Evolutionary conservation across 2,329 filamentous ascomycete genomes (phyloP).

Genomic region (Fusarium duplospermum): DNA sequence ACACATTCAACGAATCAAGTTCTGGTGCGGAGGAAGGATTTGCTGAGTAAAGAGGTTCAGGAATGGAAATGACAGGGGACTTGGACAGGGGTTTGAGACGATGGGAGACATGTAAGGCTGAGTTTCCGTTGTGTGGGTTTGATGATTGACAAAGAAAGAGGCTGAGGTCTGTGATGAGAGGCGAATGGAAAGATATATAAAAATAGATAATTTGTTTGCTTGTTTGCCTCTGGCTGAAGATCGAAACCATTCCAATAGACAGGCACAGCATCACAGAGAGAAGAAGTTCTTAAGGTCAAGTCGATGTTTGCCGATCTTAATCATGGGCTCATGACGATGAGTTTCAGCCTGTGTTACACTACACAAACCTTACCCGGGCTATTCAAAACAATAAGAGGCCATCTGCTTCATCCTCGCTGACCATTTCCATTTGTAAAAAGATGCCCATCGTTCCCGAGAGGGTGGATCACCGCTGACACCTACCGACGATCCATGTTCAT

Average conservation of each 20-base stretch:
- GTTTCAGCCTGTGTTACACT: background rate
- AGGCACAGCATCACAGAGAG: background rate
- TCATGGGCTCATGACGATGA: background rate
- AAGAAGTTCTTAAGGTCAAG: background rate
- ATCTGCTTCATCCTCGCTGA: background rate
- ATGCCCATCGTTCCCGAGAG: slow-evolving; percentile 8
- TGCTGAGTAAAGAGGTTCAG: slow-evolving; percentile 6
- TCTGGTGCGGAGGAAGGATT: slow-evolving; percentile 1
- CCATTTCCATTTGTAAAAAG: background rate
- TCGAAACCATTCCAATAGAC: background rate
- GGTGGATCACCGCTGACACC: slow-evolving; percentile 28
- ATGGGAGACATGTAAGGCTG: slow-evolving; percentile 30
- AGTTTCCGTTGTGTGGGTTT: background rate
- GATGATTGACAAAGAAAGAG: background rate
- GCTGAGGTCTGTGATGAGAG: background rate
- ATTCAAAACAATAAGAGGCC: background rate
- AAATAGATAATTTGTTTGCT: background rate
- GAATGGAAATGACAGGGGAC: slow-evolving; percentile 7
- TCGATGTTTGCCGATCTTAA: background rate
- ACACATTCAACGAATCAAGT: background rate
- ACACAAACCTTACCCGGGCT: background rate
- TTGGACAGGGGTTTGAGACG: slow-evolving; percentile 13
- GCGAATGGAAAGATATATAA: background rate
- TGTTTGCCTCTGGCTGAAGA: background rate
- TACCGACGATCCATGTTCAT: slow-evolving; percentile 16